Percentiles rank a stretch among this genome's conserved stretches.
These are phyloP conservation scores for Craspedostauros australis DNA, from an alignment of 108 stramenopile genomes.

Conservation along the genomic window DNA sequence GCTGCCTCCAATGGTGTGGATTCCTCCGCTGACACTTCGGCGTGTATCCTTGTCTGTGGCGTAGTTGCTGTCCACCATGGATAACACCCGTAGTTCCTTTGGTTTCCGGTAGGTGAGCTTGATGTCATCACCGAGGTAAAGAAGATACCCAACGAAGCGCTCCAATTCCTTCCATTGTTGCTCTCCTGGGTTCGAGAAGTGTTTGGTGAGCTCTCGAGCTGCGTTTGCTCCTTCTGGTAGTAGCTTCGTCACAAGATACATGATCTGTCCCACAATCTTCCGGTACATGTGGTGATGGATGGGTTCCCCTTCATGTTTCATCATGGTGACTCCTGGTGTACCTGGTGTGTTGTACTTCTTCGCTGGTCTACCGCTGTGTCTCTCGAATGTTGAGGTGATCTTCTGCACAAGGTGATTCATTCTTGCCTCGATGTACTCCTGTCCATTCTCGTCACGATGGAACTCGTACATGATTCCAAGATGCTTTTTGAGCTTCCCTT, in stretches of 20 bases:
- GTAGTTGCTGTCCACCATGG: conserved; percentile 10
- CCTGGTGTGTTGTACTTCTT: conserved; percentile 13
- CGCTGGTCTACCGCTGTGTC: not conserved
- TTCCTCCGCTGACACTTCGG: conserved; percentile 12
- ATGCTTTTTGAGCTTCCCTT: conserved; percentile 5
- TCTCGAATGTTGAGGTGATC: not conserved
- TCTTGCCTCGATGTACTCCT: not conserved
- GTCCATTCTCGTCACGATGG: not conserved
- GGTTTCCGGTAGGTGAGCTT: conserved; percentile 4
- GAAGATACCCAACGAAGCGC: conserved; percentile 7
- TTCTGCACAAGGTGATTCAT: conserved; percentile 2
- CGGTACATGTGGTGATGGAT: conserved; percentile 4
- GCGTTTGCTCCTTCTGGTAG: conserved; percentile 10
- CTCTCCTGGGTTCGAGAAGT: not conserved
- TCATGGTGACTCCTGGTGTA: conserved; percentile 3
- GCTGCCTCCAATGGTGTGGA: conserved; percentile 16
- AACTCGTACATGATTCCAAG: not conserved
- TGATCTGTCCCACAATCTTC: conserved; percentile 7
- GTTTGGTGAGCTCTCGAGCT: conserved; percentile 2
- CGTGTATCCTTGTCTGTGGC: conserved; percentile 11
- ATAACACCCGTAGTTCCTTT: not conserved
- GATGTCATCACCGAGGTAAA: not conserved
- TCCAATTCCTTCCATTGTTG: conserved; percentile 18
- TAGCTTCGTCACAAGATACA: conserved; percentile 9
- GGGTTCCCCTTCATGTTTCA: not conserved